phyloP scores from a whole-genome alignment of 495 filamentous ascomycete species.

The Penicillium cosmopolitanum region DNA sequence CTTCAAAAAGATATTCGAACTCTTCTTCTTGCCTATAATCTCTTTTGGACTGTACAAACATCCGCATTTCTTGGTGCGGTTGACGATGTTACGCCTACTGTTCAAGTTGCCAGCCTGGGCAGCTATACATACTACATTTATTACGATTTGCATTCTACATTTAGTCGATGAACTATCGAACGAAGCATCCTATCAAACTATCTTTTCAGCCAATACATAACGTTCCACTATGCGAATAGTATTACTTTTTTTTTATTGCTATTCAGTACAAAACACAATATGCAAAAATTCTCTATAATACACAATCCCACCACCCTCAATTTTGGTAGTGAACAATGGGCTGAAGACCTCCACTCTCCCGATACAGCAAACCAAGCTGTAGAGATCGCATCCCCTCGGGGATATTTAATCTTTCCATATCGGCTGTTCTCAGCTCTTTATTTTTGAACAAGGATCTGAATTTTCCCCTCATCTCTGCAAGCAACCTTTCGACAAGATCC shows the following conservation, averaged over 20 bases:
- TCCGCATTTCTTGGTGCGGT: constrained; percentile 17
- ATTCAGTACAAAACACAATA: background rate
- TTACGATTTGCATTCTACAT: constrained; percentile 1
- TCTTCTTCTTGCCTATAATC: constrained; percentile 14
- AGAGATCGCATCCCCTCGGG: background rate
- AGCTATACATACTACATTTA: background rate
- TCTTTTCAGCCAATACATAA: background rate
- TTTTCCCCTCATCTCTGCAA: no score
- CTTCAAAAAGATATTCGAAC: background rate
- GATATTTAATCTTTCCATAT: no score
- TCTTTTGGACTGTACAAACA: constrained; percentile 12
- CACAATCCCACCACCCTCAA: constrained; percentile 6
- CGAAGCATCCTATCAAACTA: background rate
- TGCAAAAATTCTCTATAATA: constrained; percentile 15
- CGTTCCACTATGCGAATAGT: background rate
- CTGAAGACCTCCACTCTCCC: background rate
- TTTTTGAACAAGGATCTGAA: no score
- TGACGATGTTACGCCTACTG: constrained; percentile 28
- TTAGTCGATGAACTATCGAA: background rate
- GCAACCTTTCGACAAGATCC: no score
- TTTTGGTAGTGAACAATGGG: background rate
- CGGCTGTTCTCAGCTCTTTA: no score
- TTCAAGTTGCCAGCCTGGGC: background rate
- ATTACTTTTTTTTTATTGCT: background rate
- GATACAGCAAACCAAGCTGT: background rate